A percentile compares a stretch with the other conserved stretches of the same genome.
Evolutionary conservation across 768 basidiomycete genomes (phyloP).

Genomic region (Lanmaoa rubissima): DNA sequence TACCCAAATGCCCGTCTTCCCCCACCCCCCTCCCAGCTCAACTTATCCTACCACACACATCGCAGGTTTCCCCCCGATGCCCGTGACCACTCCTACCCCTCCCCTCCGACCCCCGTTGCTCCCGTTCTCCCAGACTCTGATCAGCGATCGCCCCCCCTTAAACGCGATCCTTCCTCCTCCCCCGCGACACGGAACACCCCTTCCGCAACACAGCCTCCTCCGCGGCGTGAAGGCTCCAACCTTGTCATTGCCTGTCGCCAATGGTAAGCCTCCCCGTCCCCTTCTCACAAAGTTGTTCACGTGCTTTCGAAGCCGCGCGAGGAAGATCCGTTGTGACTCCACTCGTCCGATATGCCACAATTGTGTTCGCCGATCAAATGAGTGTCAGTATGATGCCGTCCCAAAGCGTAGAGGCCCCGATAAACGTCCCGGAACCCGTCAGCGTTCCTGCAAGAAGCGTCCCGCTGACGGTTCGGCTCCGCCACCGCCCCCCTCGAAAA

Average conservation of each 20-base stretch:
- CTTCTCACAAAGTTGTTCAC: slow-evolving; percentile 29
- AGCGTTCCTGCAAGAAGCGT: slow-evolving; percentile 83
- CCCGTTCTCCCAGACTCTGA: slow-evolving; percentile 21
- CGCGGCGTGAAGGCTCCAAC: slow-evolving; percentile 59
- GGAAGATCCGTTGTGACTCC: slow-evolving; percentile 87
- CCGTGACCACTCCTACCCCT: slow-evolving; percentile 37
- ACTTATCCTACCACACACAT: slow-evolving; percentile 24
- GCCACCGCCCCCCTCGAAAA: slow-evolving; percentile 50
- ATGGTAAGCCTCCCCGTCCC: slow-evolving; percentile 53
- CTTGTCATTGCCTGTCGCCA: slow-evolving; percentile 84
- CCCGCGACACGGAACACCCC: slow-evolving; percentile 27
- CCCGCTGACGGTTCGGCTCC: slow-evolving; percentile 53
- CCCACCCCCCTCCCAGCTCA: slow-evolving; percentile 29
- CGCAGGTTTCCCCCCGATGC: slow-evolving; percentile 36
- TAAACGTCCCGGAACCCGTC: slow-evolving; percentile 81
- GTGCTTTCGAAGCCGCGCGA: slow-evolving; percentile 60
- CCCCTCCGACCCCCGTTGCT: slow-evolving; percentile 30
- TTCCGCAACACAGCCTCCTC: slow-evolving; percentile 25
- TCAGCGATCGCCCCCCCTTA: slow-evolving; percentile 37
- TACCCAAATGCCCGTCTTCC: slow-evolving; percentile 43
- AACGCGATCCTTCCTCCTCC: slow-evolving; percentile 45
- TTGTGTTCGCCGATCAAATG: slow-evolving; percentile 73
- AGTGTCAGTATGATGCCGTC: slow-evolving; percentile 75
- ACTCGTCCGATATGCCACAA: slow-evolving; percentile 80
- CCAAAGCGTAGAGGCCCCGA: slow-evolving; percentile 85